Evolutionary conservation across 805 yeast genomes (phyloP).

Genomic region (Teunomyces funiuensis): DNA sequence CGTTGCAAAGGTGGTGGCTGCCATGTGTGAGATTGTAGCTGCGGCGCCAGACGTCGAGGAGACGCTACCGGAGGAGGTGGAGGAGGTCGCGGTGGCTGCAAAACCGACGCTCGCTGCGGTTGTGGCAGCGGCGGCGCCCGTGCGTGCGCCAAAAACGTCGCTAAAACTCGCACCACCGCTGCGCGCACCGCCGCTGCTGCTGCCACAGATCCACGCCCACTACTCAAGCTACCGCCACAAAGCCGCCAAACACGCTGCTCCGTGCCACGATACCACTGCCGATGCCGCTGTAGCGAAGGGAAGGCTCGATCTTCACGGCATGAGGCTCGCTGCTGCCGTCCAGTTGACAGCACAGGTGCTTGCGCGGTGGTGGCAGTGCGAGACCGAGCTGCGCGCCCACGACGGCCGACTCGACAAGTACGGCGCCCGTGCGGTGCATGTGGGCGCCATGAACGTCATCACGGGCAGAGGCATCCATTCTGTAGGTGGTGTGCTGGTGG

Average conservation of each 20-base stretch:
- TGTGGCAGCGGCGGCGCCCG: not conserved
- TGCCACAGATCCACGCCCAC: not conserved
- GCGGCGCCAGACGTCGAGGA: no score
- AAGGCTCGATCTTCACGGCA: constrained; percentile 58
- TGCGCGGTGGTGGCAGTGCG: constrained; percentile 63
- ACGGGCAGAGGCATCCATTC: constrained; percentile 78
- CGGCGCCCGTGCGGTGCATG: constrained; percentile 38
- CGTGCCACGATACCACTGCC: not conserved
- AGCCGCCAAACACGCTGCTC: not conserved
- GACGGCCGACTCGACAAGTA: constrained; percentile 37
- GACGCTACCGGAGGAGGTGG: no score
- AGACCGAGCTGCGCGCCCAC: constrained; percentile 39
- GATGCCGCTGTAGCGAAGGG: not conserved
- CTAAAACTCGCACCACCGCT: no score
- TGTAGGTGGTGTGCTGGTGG: constrained; percentile 51
- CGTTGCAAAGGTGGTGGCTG: not conserved
- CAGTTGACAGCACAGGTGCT: constrained; percentile 35
- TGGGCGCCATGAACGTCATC: constrained; percentile 47
- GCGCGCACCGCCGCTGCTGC: no score
- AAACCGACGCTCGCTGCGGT: no score
- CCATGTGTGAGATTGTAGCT: not conserved
- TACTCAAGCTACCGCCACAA: not conserved
- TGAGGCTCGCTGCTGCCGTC: constrained; percentile 48
- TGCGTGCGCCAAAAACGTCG: not conserved
- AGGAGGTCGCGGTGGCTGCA: no score